Evolutionary conservation across 192 early-diverging fungal genomes (phyloP), one percentile per base, ranked within the genome.

Genomic region (Lobulomyces angularis): DNA sequence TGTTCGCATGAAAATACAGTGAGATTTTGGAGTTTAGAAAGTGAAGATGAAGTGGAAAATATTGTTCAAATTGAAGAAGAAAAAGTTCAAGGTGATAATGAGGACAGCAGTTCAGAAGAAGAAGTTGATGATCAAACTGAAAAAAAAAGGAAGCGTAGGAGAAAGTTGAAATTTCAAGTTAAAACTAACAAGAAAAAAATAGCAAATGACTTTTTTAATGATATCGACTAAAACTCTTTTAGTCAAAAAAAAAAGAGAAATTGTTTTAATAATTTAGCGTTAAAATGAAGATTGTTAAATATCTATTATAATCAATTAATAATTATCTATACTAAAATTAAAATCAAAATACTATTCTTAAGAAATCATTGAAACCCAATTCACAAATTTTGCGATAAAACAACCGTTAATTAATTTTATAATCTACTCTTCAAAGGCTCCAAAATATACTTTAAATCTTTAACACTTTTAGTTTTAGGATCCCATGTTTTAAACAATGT

Each of bases 361-460:
- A n/a, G n/a, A n/a, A n/a, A n/a, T n/a, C n/a, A n/a, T n/a, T n/a
- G n/a, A n/a, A n/a, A n/a, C n/a, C n/a, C n/a, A n/a, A n/a, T n/a
- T n/a, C n/a, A n/a, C n/a, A n/a, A n/a, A n/a, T n/a, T n/a, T n/a
- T n/a, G n/a, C n/a, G n/a, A n/a, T n/a, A n/a, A n/a, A n/a, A n/a
- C n/a, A n/a, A n/a, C n/a, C n/a, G n/a, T n/a, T n/a, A 41, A 1
- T 27, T 37, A 14, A 44, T 20, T 46, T 61, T 37, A 83, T 22
- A 83, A 49, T 30, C 62, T 78, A 7, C 72, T 67, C 17, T 66
- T 69, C 0, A 97, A 66, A 0, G 87, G 85, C 41, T 97, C 93
- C 14, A 97, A 57, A n/a, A 86, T 62, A 59, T 84, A 92, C 61
- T 90, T 85, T 41, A 97, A 67, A 41, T 92, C 89, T 49, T 78